Conservation (phyloP, 1,284 basidiomycete species). For the Cryptococcus neoformans region DNA sequence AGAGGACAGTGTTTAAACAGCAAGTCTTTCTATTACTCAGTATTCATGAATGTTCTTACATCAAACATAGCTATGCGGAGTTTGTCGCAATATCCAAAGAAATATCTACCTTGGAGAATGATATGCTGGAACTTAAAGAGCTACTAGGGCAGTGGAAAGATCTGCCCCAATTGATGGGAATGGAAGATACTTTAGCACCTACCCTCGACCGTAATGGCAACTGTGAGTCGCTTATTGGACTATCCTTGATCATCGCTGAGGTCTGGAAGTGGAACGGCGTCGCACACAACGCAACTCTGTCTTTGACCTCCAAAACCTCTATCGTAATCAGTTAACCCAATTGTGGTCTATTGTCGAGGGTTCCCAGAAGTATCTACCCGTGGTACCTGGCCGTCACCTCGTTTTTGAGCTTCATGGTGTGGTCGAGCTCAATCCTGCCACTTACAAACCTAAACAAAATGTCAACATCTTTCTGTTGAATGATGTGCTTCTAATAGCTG, state of each 20-base stretch:
- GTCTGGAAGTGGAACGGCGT: conserved; percentile 53
- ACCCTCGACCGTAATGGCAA: conserved; percentile 44
- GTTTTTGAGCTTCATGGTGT: conserved; percentile 83
- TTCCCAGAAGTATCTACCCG: conserved; percentile 92
- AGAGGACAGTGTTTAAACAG: conserved; percentile 88
- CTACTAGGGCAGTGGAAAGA: conserved; percentile 90
- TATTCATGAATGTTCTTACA: background rate
- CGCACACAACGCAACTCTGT: conserved; percentile 81
- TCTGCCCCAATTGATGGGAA: conserved; percentile 84
- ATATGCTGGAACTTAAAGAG: conserved; percentile 96
- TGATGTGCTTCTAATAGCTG: conserved; percentile 84
- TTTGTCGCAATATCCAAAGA: conserved; percentile 97
- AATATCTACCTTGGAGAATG: conserved; percentile 92
- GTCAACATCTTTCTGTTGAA: conserved; percentile 89
- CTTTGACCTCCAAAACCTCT: conserved; percentile 87
- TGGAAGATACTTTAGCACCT: conserved; percentile 61
- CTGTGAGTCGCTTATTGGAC: conserved; percentile 17
- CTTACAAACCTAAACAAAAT: conserved; percentile 85
- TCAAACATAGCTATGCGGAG: conserved; percentile 72
- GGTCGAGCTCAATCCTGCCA: conserved; percentile 84
- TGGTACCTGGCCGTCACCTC: conserved; percentile 84
- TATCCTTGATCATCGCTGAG: background rate
- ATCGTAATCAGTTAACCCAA: conserved; percentile 88
- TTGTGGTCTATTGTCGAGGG: conserved; percentile 91
- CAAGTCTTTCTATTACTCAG: conserved; percentile 46